A percentile compares a stretch with the other conserved stretches of the same genome.
Evolutionary conservation across 257 asterid species (phyloP).

Genomic region (Marsdenia floribunda): DNA sequence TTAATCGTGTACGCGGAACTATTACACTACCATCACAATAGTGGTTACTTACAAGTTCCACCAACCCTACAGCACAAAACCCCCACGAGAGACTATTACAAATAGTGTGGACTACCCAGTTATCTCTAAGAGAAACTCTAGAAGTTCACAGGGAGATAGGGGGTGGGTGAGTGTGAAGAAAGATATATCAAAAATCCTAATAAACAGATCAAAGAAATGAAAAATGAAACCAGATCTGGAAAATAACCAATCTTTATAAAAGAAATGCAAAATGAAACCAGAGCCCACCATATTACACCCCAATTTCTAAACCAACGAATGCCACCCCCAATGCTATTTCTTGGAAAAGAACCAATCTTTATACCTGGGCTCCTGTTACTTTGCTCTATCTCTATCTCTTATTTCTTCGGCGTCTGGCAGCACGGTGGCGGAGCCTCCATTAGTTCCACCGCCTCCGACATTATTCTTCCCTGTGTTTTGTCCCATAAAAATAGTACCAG

Average conservation of each 20-base stretch:
- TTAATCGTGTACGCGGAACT: not conserved
- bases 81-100: too few relatives aligned
- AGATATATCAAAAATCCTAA: too few relatives aligned
- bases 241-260: too few relatives aligned
- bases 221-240: too few relatives aligned
- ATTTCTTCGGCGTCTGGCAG: conserved; percentile 59
- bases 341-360: too few relatives aligned
- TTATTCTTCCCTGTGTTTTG: conserved; percentile 14
- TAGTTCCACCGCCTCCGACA: conserved; percentile 13
- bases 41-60: not conserved
- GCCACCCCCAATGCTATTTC: conserved; percentile 22
- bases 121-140: too few relatives aligned
- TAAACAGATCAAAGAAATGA: too few relatives aligned
- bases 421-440: conserved; percentile 27
- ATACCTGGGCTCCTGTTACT: conserved; percentile 28
- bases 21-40: not conserved
- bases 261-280: too few relatives aligned
- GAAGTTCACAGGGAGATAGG: too few relatives aligned
- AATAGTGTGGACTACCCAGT: too few relatives aligned
- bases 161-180: too few relatives aligned
- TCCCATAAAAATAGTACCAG: conserved; percentile 18
- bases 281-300: conserved; percentile 51
- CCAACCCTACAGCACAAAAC: not conserved
- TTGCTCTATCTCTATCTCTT: conserved; percentile 56
- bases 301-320: conserved; percentile 41